Evolutionary conservation across 805 yeast species (phyloP).

Genomic region (Hanseniaspora occidentalis): DNA sequence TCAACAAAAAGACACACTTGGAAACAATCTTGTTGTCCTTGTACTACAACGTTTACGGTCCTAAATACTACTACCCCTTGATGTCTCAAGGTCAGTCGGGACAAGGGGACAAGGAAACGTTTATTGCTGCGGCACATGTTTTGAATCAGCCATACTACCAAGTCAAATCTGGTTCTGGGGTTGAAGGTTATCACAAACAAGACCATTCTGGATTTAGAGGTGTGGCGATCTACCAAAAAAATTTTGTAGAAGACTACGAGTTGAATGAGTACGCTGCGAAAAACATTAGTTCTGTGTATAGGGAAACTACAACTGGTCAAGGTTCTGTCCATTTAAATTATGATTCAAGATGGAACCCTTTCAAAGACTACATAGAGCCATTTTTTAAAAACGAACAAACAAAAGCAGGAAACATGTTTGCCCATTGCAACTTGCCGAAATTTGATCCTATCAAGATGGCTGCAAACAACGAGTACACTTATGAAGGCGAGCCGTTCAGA

Average conservation of each 20-base stretch:
- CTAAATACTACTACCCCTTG: conserved; percentile 51
- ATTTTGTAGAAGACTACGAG: conserved; percentile 36
- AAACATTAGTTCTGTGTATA: background rate
- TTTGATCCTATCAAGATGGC: conserved; percentile 23
- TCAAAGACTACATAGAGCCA: background rate
- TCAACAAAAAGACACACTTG: conserved; percentile 47
- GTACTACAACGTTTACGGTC: conserved; percentile 58
- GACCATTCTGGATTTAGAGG: conserved; percentile 23
- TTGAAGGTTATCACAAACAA: conserved; percentile 26
- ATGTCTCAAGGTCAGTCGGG: conserved; percentile 66
- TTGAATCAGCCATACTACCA: conserved; percentile 40
- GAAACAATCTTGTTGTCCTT: conserved; percentile 45
- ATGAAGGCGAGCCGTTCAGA: conserved; percentile 17
- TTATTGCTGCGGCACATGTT: conserved; percentile 53
- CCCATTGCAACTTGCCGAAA: conserved; percentile 28
- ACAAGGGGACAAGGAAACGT: conserved; percentile 74
- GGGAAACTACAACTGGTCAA: too few species aligned
- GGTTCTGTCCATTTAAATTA: too few species aligned
- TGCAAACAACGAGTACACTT: conserved; percentile 8
- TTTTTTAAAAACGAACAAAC: conserved; percentile 7
- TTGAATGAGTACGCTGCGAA: conserved; percentile 4
- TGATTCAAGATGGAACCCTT: background rate
- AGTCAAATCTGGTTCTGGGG: conserved; percentile 25
- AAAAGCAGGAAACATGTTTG: conserved; percentile 19
- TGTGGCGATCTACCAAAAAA: conserved; percentile 34